Conservation (phyloP, 2,329 filamentous ascomycete genomes). For the Exophiala alcalophila region DNA sequence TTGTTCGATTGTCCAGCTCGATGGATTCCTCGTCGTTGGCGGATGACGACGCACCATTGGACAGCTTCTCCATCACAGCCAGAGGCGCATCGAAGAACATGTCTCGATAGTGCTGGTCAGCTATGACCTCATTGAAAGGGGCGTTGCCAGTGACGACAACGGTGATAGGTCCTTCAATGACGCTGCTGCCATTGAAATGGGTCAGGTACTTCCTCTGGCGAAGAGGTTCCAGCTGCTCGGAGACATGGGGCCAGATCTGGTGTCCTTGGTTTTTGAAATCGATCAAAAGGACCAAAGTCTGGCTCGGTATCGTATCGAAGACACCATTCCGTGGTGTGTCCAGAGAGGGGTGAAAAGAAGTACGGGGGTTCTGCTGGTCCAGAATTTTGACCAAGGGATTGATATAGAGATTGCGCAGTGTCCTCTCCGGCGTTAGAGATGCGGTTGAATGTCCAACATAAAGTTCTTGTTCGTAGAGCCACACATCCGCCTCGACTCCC, state of each 20-base stretch:
- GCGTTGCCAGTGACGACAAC: slow-evolving; percentile 55
- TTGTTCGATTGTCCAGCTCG: slow-evolving; percentile 3
- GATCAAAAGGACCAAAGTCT: slow-evolving; percentile 52
- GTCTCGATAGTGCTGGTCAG: slow-evolving; percentile 50
- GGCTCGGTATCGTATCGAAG: slow-evolving; percentile 49
- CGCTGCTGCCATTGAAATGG: slow-evolving; percentile 47
- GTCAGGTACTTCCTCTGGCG: slow-evolving; percentile 51
- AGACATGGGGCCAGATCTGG: slow-evolving; percentile 39
- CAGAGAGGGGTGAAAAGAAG: slow-evolving; percentile 36
- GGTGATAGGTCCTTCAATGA: slow-evolving; percentile 48
- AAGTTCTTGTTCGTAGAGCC: slow-evolving; percentile 53
- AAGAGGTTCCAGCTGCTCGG: slow-evolving; percentile 46
- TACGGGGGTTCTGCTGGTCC: slow-evolving; percentile 48
- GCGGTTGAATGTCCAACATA: slow-evolving; percentile 54
- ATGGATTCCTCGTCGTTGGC: neutral
- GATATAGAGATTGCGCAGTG: slow-evolving; percentile 53
- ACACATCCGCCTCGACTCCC: slow-evolving; percentile 58
- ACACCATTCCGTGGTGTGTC: slow-evolving; percentile 43
- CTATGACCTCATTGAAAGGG: slow-evolving; percentile 47
- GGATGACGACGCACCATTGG: neutral
- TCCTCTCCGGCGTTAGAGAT: slow-evolving; percentile 46
- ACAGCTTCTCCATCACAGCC: slow-evolving; percentile 35
- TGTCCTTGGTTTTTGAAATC: slow-evolving; percentile 49
- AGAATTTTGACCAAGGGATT: slow-evolving; percentile 51
- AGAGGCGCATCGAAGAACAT: slow-evolving; percentile 58